Conservation (phyloP, 805 yeast genomes). For the Kodamaea hsintzibuensis region DNA sequence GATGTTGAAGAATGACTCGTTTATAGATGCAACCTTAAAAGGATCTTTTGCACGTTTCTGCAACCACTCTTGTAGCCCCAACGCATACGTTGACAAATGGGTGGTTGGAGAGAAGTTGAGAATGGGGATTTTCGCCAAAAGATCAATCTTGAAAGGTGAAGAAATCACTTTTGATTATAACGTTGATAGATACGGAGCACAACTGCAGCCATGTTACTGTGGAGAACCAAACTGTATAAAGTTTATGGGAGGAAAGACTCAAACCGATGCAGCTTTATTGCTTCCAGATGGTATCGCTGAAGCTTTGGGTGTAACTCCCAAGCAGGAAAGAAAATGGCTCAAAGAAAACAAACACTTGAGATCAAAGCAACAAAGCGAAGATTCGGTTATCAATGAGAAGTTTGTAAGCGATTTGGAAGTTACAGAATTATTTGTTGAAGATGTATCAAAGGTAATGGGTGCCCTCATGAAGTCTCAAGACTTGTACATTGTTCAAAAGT, state of each 20-base stretch:
- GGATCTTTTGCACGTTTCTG: conserved; percentile 91
- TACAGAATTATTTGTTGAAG: conserved; percentile 48
- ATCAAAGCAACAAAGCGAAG: conserved; percentile 52
- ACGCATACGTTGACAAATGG: conserved; percentile 96
- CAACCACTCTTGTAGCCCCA: conserved; percentile 94
- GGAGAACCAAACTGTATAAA: conserved; percentile 92
- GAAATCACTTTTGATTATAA: conserved; percentile 92
- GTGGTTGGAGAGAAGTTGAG: conserved; percentile 85
- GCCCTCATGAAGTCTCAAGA: conserved; percentile 80
- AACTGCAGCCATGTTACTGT: conserved; percentile 91
- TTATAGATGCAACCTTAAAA: conserved; percentile 89
- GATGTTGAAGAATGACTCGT: conserved; percentile 92
- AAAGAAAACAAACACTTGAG: conserved; percentile 54
- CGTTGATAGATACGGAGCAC: conserved; percentile 95
- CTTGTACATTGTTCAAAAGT: conserved; percentile 56
- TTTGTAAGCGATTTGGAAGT: conserved; percentile 63
- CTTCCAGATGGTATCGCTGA: conserved; percentile 82
- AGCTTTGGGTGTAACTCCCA: conserved; percentile 75
- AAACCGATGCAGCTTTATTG: conserved; percentile 84
- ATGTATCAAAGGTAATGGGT: conserved; percentile 78
- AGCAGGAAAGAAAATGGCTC: conserved; percentile 72
- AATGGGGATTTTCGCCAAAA: conserved; percentile 93
- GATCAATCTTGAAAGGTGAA: conserved; percentile 72
- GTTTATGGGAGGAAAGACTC: conserved; percentile 94
- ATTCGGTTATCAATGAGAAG: conserved; percentile 59